phyloP scores from a whole-genome alignment of 2,329 filamentous ascomycete species.

The Arachnopeziza araneosa region DNA sequence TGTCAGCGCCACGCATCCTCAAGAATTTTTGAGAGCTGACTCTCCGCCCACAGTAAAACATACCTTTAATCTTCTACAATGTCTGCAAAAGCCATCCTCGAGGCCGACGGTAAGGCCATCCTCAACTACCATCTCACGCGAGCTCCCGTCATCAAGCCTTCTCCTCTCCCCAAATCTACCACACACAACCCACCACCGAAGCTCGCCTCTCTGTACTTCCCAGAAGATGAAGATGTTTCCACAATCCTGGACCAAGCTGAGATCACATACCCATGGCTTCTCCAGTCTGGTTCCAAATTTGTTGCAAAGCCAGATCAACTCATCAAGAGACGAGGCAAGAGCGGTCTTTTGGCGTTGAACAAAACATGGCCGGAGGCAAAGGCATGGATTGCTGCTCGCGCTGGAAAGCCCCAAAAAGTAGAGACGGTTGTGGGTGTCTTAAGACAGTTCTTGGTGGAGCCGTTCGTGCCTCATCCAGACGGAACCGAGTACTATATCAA shows the following conservation, averaged over 20 bases:
- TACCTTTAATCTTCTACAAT: conserved; percentile 45
- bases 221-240: conserved; percentile 76
- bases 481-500: conserved; percentile 99
- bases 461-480: conserved; percentile 91
- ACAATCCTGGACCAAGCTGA: conserved; percentile 92
- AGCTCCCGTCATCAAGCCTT: conserved; percentile 95
- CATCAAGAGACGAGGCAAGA: conserved; percentile 99
- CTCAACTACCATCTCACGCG: conserved; percentile 99
- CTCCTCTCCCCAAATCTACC: conserved; percentile 74
- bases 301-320: conserved; percentile 99
- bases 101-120: conserved; percentile 99
- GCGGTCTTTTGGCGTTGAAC: conserved; percentile 90
- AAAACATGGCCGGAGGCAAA: conserved; percentile 94
- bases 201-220: conserved; percentile 88
- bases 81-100: conserved; percentile 95
- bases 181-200: conserved; percentile 91
- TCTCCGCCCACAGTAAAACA: conserved; percentile 16
- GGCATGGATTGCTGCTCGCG: conserved; percentile 88
- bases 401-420: conserved; percentile 87
- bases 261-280: conserved; percentile 93
- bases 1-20: conserved; percentile 10
- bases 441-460: conserved; percentile 95
- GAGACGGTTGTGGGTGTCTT: conserved; percentile 86
- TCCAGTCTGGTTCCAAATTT: conserved; percentile 78
- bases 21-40: conserved; percentile 13